Base-by-base conservation (phyloP, 805 yeast species). In the Yamadazyma olivae region DNA sequence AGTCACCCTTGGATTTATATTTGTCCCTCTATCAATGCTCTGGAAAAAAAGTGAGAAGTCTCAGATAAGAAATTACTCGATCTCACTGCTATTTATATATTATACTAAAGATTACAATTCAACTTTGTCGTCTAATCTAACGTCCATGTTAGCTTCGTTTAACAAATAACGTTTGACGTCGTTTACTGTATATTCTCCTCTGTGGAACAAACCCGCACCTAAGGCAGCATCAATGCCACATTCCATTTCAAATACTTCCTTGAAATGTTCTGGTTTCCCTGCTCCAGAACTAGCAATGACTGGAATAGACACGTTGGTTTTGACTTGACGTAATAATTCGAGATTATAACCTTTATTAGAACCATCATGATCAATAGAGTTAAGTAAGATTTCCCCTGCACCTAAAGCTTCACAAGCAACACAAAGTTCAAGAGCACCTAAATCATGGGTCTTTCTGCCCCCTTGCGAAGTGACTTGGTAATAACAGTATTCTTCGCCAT, bases 251-350 rank as follows among this genome's bases (percentile, higher is more conserved):
- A 93, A 93, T 2, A 87, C 99, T 45, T 93, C 88, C 44, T 77
- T 79, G 57, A 93, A 93, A 63, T 93, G 98, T 33, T 70, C 74
- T 1, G 99, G 99, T 16, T 67, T 77, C 34, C 99, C 99, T 5
- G 99, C 99, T 37, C 99, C 99, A 43, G 95, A 83, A 5, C 97
- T 89, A 0, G 99, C 98, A 58, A 93, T 93, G 2, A 93, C 97
- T 0, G 99, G 99, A 32, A 95, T 83, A 1, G 68, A 65, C 5
- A 88, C 95, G 0, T 84, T 80, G 2, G 67, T 50, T 50, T 93
- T 93, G 40, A 88, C 80, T 50, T 83, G 91, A 16, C 75, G 65
- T 30, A 93, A 78, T 33, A 93, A 70, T 56, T 93, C 98, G 38
- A 88, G 68, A 51, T 93, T 97, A 53, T 77, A 93, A 0, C 99